phyloP scores from a whole-genome alignment of 768 basidiomycete species.

The Pholiota microspora region DNA sequence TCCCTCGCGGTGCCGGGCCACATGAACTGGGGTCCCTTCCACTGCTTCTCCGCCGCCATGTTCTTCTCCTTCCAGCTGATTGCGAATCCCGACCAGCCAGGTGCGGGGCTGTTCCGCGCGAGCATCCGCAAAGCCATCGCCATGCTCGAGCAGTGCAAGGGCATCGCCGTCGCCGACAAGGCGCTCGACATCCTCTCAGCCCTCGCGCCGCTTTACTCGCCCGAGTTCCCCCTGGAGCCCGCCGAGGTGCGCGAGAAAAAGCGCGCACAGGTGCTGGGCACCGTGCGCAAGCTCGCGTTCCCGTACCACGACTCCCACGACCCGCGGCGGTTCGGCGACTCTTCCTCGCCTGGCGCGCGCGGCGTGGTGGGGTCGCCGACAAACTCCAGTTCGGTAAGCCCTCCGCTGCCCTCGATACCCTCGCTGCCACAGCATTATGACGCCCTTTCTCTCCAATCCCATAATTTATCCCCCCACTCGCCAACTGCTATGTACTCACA shows the following conservation, averaged over 20 bases:
- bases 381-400: conserved; percentile 58
- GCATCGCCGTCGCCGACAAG: conserved; percentile 70
- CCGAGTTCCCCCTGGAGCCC: conserved; percentile 52
- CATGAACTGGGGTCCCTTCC: conserved; percentile 82
- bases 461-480: conserved; percentile 21
- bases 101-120: conserved; percentile 71
- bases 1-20: conserved; percentile 76
- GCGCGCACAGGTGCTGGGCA: conserved; percentile 58
- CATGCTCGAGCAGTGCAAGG: conserved; percentile 64
- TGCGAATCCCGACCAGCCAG: conserved; percentile 76
- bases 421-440: conserved; percentile 38
- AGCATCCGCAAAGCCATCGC: conserved; percentile 69
- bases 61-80: conserved; percentile 91
- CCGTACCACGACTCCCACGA: conserved; percentile 74
- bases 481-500: conserved; percentile 20
- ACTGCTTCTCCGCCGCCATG: conserved; percentile 85
- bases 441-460: conserved; percentile 12
- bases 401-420: conserved; percentile 39
- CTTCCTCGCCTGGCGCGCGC: conserved; percentile 42
- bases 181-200: conserved; percentile 68
- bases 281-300: conserved; percentile 75
- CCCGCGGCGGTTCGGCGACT: conserved; percentile 43
- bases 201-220: conserved; percentile 70
- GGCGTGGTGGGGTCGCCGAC: conserved; percentile 52
- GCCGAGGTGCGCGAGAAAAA: conserved; percentile 55